Percentiles rank a stretch among this genome's conserved stretches.
Conservation (phyloP, 441 rosid genomes). For the Erysimum cheiri region DNA sequence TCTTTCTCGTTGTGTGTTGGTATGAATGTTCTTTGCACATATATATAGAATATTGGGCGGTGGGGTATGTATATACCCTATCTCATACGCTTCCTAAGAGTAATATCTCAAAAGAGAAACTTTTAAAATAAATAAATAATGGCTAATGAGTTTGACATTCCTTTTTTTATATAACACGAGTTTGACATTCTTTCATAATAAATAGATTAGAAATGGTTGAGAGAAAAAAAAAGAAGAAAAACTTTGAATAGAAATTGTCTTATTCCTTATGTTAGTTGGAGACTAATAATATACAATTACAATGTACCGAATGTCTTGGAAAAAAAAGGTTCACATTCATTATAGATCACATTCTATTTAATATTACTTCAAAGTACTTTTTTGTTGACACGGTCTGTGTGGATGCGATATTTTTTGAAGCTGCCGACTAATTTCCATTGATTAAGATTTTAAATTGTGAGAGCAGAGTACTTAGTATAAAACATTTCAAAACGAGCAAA, state of each 20-base stretch:
- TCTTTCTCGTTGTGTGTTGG: slow-evolving; percentile 37
- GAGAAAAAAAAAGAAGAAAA: not conserved
- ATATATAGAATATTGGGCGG: slow-evolving; percentile 40
- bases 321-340: slow-evolving; percentile 28
- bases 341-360: slow-evolving; percentile 36
- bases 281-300: slow-evolving; percentile 26
- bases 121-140: slow-evolving; percentile 13
- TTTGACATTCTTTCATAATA: slow-evolving; percentile 37
- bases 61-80: slow-evolving; percentile 37
- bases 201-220: slow-evolving; percentile 27
- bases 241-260: slow-evolving; percentile 15
- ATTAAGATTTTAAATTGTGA: slow-evolving; percentile 5
- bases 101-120: slow-evolving; percentile 35
- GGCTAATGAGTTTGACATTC: slow-evolving; percentile 41
- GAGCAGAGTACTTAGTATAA: not conserved
- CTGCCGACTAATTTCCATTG: slow-evolving; percentile 27
- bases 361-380: slow-evolving; percentile 28
- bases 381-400: slow-evolving; percentile 32
- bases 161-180: slow-evolving; percentile 22
- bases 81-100: slow-evolving; percentile 36
- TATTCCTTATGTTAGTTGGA: slow-evolving; percentile 25
- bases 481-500: not conserved
- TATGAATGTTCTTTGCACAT: slow-evolving; percentile 37
- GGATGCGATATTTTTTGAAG: slow-evolving; percentile 24
- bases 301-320: slow-evolving; percentile 23